A percentile compares a stretch with the other conserved stretches of the same genome.
phyloP scores from a whole-genome alignment of 2,329 filamentous ascomycete species.

The Trichoderma arundinaceum region DNA sequence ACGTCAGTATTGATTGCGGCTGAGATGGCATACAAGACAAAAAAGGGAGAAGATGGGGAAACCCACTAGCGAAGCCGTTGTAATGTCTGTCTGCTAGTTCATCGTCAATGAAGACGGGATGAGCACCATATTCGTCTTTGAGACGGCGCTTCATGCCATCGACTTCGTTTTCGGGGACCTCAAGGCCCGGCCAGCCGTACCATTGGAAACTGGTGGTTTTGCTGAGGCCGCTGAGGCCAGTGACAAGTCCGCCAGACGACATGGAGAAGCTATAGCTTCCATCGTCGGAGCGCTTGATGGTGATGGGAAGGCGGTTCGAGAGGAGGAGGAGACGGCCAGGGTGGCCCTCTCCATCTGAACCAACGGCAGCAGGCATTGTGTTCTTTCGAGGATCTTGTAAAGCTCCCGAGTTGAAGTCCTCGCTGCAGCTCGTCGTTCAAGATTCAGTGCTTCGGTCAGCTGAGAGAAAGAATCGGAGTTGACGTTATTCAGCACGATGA shows the following conservation, averaged over 20 bases:
- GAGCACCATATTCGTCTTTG: conserved; percentile 84
- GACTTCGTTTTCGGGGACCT: conserved; percentile 85
- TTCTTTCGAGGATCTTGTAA: not conserved
- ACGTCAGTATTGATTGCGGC: conserved; percentile 1
- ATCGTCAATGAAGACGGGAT: conserved; percentile 92
- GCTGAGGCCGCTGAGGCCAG: conserved; percentile 85
- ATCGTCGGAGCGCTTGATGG: conserved; percentile 91
- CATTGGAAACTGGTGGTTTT: conserved; percentile 96
- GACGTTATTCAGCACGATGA: conserved; percentile 1
- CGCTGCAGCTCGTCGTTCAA: not conserved
- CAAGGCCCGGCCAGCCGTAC: conserved; percentile 97
- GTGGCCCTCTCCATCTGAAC: conserved; percentile 43
- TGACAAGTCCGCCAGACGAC: conserved; percentile 95
- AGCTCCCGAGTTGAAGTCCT: not conserved
- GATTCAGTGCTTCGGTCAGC: not conserved
- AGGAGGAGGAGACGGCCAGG: conserved; percentile 74
- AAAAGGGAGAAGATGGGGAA: not conserved
- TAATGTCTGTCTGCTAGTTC: conserved; percentile 95
- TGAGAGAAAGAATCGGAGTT: not conserved
- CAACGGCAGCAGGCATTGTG: conserved; percentile 45
- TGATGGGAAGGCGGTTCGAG: conserved; percentile 94
- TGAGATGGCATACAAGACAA: not conserved
- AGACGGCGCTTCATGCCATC: conserved; percentile 75
- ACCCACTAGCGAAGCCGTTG: conserved; percentile 90
- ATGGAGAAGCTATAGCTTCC: conserved; percentile 93